A percentile compares a stretch with the other conserved stretches of the same genome.
phyloP scores from a whole-genome alignment of 148 eudicot species.

The Silene latifolia region DNA sequence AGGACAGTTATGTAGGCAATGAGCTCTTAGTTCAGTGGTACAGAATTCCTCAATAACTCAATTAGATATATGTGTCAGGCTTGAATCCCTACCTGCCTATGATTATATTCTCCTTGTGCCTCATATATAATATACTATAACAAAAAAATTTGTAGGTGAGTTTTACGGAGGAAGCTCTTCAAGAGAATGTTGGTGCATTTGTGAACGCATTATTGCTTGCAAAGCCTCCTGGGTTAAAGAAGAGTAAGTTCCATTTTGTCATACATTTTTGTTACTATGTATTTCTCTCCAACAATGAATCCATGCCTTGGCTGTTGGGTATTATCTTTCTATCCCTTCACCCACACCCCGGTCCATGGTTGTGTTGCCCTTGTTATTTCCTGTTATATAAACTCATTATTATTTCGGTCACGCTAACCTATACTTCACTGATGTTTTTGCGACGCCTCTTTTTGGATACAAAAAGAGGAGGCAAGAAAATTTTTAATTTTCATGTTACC shows the following conservation, averaged over 20 bases:
- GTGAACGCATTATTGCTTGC: constrained; percentile 90
- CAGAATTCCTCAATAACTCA: too few relatives aligned
- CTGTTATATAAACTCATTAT: too few relatives aligned
- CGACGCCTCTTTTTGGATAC: too few relatives aligned
- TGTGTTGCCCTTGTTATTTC: too few relatives aligned
- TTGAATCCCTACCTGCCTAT: too few relatives aligned
- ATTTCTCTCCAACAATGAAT: background rate
- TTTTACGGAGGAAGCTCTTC: constrained; percentile 71
- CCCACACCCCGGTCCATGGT: background rate
- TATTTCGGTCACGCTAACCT: too few relatives aligned
- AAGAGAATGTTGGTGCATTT: constrained; percentile 87
- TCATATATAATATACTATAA: background rate
- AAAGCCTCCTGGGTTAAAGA: constrained; percentile 84
- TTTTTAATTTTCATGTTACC: too few relatives aligned
- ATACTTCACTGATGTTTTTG: too few relatives aligned
- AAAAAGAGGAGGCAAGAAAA: too few relatives aligned
- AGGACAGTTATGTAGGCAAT: constrained; percentile 29
- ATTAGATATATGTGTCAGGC: too few relatives aligned
- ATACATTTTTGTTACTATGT: background rate
- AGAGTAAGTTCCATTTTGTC: constrained; percentile 57
- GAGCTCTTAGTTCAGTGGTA: background rate
- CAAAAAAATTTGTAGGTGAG: constrained; percentile 40
- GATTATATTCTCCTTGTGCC: background rate
- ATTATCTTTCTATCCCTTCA: background rate
- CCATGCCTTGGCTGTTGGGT: background rate